Base-by-base conservation (phyloP, 257 asterid species). In the Solanum etuberosum region DNA sequence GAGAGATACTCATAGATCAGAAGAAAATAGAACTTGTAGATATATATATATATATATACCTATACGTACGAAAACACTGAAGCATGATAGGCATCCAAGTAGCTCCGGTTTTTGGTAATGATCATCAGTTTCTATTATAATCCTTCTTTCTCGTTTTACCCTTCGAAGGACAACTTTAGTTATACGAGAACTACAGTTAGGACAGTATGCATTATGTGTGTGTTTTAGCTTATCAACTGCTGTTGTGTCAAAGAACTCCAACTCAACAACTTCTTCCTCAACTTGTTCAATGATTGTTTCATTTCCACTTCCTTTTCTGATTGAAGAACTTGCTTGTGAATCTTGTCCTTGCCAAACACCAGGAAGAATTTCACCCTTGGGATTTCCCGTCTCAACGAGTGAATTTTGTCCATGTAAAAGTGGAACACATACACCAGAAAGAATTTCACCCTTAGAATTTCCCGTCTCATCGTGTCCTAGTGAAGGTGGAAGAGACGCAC, bases 151-250 rank as follows among this genome's bases (percentile, higher is more conserved):
- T 29, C 73, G 80, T 65, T 54, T 92, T 85, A 80, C 92, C 83
- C 96, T 86, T 32, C 96, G 93, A 31, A 95, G 94, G 83, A 92
- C 68, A 29, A 95, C 98, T 86, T 90, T 95, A 0, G 97, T 92
- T 12, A 95, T 92, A 38, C 84, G 91, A 7, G 73, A 88, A 5
- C 57, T 92, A 31, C 98, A 95, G 3, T 95, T 92, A 5, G 98
- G 98, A 43, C 98, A 94, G 38, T 90, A 87, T 65, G 93, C 89
- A 80, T 91, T 65, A 88, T 94, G 97, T 25, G 93, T 92, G 15
- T 94, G 95, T 38, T 94, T 95, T 43, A 90, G 77, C 85, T 88
- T 95, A 80, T 91, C 91, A 0, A 85, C 89, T 7, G 95, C 93
- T 70, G 89, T 89, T 86, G 92, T 92, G 67, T 86, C 87, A 77